Evolutionary conservation across 176 grass and related monocot species (phyloP).

Genomic region (Eragrostis curvula): DNA sequence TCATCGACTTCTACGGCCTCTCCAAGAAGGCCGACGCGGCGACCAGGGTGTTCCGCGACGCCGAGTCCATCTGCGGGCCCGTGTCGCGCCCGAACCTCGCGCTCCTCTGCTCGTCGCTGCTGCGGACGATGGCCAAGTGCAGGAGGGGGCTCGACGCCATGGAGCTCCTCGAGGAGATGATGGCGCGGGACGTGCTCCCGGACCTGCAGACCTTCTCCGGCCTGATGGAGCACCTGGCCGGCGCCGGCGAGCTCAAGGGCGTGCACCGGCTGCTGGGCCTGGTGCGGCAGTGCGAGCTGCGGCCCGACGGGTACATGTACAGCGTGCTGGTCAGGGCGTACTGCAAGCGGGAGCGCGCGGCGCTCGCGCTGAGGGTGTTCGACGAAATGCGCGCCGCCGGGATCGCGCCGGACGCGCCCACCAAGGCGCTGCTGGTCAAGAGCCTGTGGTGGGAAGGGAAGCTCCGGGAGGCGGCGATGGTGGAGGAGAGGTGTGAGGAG

Average conservation of each 20-base stretch:
- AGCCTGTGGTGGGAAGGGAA: constrained; percentile 95
- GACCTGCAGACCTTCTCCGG: constrained; percentile 89
- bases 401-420: constrained; percentile 62
- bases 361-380: constrained; percentile 71
- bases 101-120: constrained; percentile 81
- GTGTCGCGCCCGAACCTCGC: constrained; percentile 47
- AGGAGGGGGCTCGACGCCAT: constrained; percentile 48
- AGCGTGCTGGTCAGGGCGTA: constrained; percentile 65
- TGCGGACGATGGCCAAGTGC: constrained; percentile 77
- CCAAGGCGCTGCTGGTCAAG: constrained; percentile 75
- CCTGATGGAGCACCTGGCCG: constrained; percentile 76
- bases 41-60: constrained; percentile 62
- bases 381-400: constrained; percentile 73
- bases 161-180: constrained; percentile 86
- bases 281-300: constrained; percentile 70
- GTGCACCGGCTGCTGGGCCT: constrained; percentile 82
- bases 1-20: constrained; percentile 81
- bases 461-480: constrained; percentile 69
- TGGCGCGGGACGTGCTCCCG: constrained; percentile 54
- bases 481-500: constrained; percentile 67
- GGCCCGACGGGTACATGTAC: constrained; percentile 84
- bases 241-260: constrained; percentile 64
- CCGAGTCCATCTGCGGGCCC: constrained; percentile 62
- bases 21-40: constrained; percentile 74
- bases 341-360: constrained; percentile 74